Evolutionary conservation across 306 rosid species (phyloP).

Genomic region (Psophocarpus tetragonolobus): DNA sequence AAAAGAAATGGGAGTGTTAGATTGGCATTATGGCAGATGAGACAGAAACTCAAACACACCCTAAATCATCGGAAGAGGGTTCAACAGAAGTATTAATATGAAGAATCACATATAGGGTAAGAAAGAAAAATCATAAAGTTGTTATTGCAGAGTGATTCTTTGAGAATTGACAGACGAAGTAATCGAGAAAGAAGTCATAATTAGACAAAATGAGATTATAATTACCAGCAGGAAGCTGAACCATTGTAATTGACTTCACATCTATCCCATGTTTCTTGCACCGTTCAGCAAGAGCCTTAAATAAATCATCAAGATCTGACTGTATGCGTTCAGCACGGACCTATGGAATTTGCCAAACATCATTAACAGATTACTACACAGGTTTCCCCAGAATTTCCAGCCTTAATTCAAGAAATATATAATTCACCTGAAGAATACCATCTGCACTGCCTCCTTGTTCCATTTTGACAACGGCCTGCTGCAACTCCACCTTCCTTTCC

Average conservation of each 20-base stretch:
- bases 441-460: constrained; percentile 97
- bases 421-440: constrained; percentile 94
- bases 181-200: constrained; percentile 1
- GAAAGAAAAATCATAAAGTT: not conserved
- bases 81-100: not conserved
- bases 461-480: constrained; percentile 90
- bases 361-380: constrained; percentile 37
- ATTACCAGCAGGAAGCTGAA: constrained; percentile 85
- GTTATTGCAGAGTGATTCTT: constrained; percentile 3
- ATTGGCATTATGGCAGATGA: no score
- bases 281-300: constrained; percentile 75
- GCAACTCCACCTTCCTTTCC: constrained; percentile 87
- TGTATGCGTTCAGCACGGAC: constrained; percentile 96
- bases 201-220: constrained; percentile 20
- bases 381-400: constrained; percentile 7
- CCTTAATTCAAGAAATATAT: constrained; percentile 16
- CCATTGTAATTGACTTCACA: constrained; percentile 67
- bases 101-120: constrained; percentile 20
- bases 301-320: constrained; percentile 81
- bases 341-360: constrained; percentile 49
- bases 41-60: no score
- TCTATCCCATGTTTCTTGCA: constrained; percentile 87
- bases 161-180: constrained; percentile 26
- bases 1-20: no score
- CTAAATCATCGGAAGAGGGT: constrained; percentile 23